phyloP scores from a whole-genome alignment of 805 yeast genomes.

The Saccharomycopsis oosterbeekiorum region DNA sequence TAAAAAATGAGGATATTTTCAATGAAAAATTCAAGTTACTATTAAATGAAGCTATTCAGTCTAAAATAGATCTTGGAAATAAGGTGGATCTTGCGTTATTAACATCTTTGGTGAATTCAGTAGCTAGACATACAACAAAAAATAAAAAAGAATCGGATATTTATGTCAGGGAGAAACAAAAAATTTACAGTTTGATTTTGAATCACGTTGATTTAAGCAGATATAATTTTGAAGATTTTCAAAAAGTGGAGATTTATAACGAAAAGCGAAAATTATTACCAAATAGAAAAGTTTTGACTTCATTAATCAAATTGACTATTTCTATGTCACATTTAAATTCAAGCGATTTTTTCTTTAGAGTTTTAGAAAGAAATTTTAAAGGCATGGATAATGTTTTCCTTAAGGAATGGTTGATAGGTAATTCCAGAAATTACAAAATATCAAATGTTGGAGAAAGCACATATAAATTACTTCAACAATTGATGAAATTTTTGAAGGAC shows the following conservation, averaged over 20 bases:
- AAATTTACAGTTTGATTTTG: background rate
- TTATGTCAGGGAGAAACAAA: background rate
- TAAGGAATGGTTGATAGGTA: constrained; percentile 2
- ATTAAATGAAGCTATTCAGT: background rate
- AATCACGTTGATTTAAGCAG: background rate
- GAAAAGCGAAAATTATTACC: constrained; percentile 6
- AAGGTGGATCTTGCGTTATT: constrained; percentile 1
- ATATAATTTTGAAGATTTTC: background rate
- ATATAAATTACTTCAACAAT: background rate
- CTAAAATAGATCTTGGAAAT: background rate
- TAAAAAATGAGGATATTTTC: background rate
- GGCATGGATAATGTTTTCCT: constrained; percentile 7
- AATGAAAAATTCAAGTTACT: background rate
- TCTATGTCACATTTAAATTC: background rate
- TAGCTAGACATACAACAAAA: background rate
- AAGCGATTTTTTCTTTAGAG: background rate
- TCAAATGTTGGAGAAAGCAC: background rate
- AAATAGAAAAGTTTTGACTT: background rate
- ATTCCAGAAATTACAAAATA: background rate
- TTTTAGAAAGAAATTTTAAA: constrained; percentile 1
- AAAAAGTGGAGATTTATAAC: background rate
- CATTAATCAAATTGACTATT: background rate
- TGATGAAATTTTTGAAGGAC: background rate
- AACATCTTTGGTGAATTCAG: background rate
- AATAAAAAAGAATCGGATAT: background rate